These are phyloP conservation scores for Vararia minispora DNA, from an alignment of 768 basidiomycete species.

Conservation along the genomic window DNA sequence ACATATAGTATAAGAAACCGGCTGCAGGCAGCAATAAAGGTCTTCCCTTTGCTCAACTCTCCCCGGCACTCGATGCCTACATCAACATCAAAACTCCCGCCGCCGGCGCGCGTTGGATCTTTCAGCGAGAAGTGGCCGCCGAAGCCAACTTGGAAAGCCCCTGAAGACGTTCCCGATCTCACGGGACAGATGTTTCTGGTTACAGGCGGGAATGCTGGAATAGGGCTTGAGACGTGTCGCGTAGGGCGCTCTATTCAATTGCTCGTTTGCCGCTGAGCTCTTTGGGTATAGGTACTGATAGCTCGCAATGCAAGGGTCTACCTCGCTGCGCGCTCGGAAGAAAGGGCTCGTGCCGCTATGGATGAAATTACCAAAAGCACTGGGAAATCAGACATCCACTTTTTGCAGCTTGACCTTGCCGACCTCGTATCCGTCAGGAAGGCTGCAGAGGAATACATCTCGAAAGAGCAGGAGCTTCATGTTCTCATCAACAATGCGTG, in stretches of 20 bases:
- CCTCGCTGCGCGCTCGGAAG: slow-evolving; percentile 17
- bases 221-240: slow-evolving; percentile 13
- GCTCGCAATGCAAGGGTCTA: slow-evolving; percentile 21
- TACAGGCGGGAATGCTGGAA: slow-evolving; percentile 16
- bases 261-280: not conserved
- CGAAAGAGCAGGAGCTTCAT: slow-evolving; percentile 17
- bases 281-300: slow-evolving; percentile 17
- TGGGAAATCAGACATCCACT: slow-evolving; percentile 6
- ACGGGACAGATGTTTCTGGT: slow-evolving; percentile 17
- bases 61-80: too few relatives aligned
- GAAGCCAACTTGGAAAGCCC: slow-evolving; percentile 6
- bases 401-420: slow-evolving; percentile 27
- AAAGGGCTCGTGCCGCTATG: slow-evolving; percentile 14
- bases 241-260: not conserved
- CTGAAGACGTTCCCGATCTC: slow-evolving; percentile 17
- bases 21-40: too few relatives aligned
- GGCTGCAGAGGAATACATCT: slow-evolving; percentile 25
- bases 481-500: slow-evolving; percentile 26
- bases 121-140: slow-evolving; percentile 9
- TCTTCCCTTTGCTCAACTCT: too few relatives aligned
- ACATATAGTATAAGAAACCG: too few relatives aligned
- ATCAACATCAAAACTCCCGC: slow-evolving; percentile 6
- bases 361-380: slow-evolving; percentile 14
- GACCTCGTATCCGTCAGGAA: slow-evolving; percentile 23
- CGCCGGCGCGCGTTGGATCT: slow-evolving; percentile 2